Conservation (phyloP, 352 stramenopile genomes). For the Globisporangium irregulare region DNA sequence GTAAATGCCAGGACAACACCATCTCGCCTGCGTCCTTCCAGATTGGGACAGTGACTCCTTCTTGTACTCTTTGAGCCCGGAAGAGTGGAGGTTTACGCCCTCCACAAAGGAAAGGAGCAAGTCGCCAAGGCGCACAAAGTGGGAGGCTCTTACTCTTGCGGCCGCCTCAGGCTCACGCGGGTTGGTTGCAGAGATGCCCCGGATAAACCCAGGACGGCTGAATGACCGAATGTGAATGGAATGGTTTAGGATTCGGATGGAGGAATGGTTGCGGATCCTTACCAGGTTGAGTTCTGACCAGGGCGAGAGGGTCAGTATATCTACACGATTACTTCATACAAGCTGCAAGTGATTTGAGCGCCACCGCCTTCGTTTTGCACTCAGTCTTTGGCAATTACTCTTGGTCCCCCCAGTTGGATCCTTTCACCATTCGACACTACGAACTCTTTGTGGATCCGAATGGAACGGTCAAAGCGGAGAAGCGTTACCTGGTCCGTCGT, state of each 20-base stretch:
- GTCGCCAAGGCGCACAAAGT: too few relatives aligned
- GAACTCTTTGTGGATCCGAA: neutral
- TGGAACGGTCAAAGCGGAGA: neutral
- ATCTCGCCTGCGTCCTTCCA: neutral
- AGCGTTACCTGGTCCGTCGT: neutral
- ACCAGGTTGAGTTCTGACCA: neutral
- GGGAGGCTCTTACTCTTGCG: too few relatives aligned
- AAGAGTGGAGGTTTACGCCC: too few relatives aligned
- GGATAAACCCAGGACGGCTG: too few relatives aligned
- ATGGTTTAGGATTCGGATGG: too few relatives aligned
- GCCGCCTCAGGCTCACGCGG: too few relatives aligned
- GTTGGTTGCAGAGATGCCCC: too few relatives aligned
- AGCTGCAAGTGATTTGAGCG: neutral
- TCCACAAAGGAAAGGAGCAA: too few relatives aligned
- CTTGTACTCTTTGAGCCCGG: too few relatives aligned
- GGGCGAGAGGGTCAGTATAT: neutral
- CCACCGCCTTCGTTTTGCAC: neutral
- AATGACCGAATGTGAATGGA: too few relatives aligned
- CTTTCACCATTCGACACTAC: neutral
- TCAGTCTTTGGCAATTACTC: neutral
- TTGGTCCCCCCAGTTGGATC: neutral
- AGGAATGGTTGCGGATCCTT: too few relatives aligned
- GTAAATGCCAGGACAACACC: neutral
- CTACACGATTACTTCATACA: neutral
- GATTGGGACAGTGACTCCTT: too few relatives aligned